Percentiles rank a stretch among this genome's conserved stretches.
Conservation (phyloP, 2,329 filamentous ascomycete genomes). For the Aspergillus sp. region DNA sequence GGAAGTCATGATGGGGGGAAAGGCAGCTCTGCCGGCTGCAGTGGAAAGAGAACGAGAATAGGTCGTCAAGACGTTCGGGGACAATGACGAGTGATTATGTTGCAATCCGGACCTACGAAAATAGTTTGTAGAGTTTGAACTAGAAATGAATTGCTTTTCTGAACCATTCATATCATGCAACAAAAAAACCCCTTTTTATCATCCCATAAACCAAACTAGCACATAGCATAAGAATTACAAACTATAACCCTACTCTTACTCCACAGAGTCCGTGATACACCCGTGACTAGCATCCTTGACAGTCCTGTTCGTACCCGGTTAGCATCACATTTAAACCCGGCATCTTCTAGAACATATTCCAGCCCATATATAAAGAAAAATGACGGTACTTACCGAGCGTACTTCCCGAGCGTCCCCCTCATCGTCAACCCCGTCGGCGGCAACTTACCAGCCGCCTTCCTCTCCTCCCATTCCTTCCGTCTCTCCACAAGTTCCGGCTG, state of each 20-base stretch:
- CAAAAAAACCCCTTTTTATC: too few relatives aligned
- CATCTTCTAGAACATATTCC: too few relatives aligned
- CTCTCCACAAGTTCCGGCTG: conserved; percentile 58
- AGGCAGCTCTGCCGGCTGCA: neutral
- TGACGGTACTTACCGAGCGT: conserved; percentile 43
- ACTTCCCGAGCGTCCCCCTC: conserved; percentile 64
- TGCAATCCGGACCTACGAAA: too few relatives aligned
- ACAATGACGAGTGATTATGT: too few relatives aligned
- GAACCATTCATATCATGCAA: too few relatives aligned
- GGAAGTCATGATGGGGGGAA: too few relatives aligned
- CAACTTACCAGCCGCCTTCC: conserved; percentile 30
- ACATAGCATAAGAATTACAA: too few relatives aligned
- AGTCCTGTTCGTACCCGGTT: conserved; percentile 5
- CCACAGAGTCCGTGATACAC: conserved; percentile 37
- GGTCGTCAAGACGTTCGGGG: neutral
- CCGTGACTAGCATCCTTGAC: conserved; percentile 44
- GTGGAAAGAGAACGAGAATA: neutral
- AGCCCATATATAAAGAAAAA: neutral
- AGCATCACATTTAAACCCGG: neutral
- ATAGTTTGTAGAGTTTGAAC: too few relatives aligned
- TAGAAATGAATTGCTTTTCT: too few relatives aligned
- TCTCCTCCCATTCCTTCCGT: conserved; percentile 53
- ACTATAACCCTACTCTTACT: too few relatives aligned
- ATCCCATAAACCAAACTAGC: too few relatives aligned
- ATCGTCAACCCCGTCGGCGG: conserved; percentile 50